These are phyloP conservation scores for Rhizoclosmatium sp. DNA, from an alignment of 192 early-diverging fungal genomes.

Conservation along the genomic window DNA sequence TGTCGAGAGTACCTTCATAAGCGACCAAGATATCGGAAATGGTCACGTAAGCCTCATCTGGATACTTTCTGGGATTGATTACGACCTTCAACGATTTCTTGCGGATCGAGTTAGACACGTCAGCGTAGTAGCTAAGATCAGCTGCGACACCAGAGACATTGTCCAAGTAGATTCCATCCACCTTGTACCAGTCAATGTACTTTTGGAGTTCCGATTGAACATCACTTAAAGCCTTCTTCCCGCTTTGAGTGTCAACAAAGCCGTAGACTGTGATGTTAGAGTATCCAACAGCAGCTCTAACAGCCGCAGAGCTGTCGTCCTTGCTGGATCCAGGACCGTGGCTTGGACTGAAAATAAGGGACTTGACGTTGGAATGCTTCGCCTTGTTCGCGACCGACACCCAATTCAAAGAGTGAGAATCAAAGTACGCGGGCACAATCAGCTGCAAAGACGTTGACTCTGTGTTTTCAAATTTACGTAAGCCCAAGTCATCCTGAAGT, in stretches of 20 bases:
- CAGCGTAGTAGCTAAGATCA: not conserved
- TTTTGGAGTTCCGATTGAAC: not conserved
- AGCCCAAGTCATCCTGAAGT: too few relatives aligned
- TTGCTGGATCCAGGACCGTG: not conserved
- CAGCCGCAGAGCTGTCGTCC: not conserved
- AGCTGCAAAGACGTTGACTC: too few relatives aligned
- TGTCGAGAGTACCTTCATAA: too few relatives aligned
- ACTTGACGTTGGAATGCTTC: not conserved
- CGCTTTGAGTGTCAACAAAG: not conserved
- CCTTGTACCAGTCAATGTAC: not conserved
- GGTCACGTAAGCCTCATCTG: not conserved
- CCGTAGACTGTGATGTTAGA: not conserved
- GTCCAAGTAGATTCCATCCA: not conserved
- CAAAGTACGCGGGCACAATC: too few relatives aligned
- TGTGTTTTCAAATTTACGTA: too few relatives aligned
- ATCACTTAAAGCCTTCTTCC: not conserved
- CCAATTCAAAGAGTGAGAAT: too few relatives aligned
- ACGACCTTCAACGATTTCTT: not conserved
- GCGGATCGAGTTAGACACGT: not conserved
- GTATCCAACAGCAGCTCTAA: not conserved
- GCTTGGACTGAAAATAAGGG: not conserved
- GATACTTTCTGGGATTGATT: not conserved
- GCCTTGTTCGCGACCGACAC: too few relatives aligned
- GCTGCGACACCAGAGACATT: not conserved
- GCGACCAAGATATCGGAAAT: too few relatives aligned